Conservation (phyloP, 495 filamentous ascomycete species). For the Talaromyces borbonicus region DNA sequence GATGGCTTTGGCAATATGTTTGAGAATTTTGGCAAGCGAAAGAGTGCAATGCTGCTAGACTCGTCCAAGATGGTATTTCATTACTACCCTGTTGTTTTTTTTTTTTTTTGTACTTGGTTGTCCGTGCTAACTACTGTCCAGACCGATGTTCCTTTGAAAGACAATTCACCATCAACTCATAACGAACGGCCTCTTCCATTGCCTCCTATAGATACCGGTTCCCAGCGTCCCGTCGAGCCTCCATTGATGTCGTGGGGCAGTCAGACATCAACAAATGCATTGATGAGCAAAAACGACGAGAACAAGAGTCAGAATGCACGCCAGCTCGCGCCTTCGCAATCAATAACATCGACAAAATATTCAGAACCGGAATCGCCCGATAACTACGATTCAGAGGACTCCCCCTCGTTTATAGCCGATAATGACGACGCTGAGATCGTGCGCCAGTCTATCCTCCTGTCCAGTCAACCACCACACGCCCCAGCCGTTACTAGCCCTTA, state of each 20-base stretch:
- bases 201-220: conserved; percentile 49
- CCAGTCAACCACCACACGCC: conserved; percentile 20
- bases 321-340: conserved; percentile 15
- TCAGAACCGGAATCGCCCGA: background rate
- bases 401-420: conserved; percentile 22
- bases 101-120: background rate
- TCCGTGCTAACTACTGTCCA: background rate
- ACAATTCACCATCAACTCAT: background rate
- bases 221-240: conserved; percentile 41
- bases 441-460: conserved; percentile 43
- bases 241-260: conserved; percentile 63
- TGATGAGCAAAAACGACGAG: conserved; percentile 31
- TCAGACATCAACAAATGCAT: conserved; percentile 52
- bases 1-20: conserved; percentile 65
- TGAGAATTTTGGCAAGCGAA: conserved; percentile 47
- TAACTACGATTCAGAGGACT: background rate
- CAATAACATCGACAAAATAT: background rate
- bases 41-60: conserved; percentile 25
- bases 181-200: conserved; percentile 25
- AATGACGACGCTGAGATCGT: conserved; percentile 64
- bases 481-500: conserved; percentile 16
- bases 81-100: background rate
- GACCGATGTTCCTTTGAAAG: conserved; percentile 3
- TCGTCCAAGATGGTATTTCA: conserved; percentile 11
- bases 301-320: background rate